Conservation (phyloP, 192 early-diverging fungal species). For the Podila verticillata region DNA sequence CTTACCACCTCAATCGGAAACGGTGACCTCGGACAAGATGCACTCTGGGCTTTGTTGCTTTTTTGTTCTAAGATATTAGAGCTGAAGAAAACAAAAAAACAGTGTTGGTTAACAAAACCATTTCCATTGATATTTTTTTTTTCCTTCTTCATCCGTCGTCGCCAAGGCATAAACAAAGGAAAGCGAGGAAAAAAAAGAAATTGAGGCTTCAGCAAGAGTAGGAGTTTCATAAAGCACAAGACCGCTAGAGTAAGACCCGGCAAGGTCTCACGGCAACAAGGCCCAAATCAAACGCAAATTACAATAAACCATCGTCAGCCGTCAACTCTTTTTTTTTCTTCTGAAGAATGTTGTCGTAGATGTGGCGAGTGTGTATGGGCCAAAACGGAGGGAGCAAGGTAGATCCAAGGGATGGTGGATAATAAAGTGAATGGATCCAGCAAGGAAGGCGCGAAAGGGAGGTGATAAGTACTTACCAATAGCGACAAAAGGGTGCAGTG, state of each 20-base stretch:
- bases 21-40: no score
- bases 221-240: constrained; percentile 56
- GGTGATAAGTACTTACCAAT: no score
- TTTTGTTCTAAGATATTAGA: not conserved
- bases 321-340: not conserved
- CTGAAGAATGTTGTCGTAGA: no score
- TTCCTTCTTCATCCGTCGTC: no score
- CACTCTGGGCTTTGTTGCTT: not conserved
- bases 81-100: not conserved
- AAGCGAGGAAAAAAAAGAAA: not conserved
- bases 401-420: no score
- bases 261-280: constrained; percentile 55
- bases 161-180: not conserved
- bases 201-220: constrained; percentile 44
- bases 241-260: constrained; percentile 55
- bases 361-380: no score
- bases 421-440: no score
- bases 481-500: no score
- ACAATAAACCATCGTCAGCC: constrained; percentile 52
- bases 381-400: no score
- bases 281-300: constrained; percentile 57
- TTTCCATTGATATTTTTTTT: no score
- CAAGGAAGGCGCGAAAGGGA: no score
- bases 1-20: not conserved
- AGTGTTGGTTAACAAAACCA: no score